phyloP scores from a whole-genome alignment of 1,284 basidiomycete species.

The Termitomyces sp. region DNA sequence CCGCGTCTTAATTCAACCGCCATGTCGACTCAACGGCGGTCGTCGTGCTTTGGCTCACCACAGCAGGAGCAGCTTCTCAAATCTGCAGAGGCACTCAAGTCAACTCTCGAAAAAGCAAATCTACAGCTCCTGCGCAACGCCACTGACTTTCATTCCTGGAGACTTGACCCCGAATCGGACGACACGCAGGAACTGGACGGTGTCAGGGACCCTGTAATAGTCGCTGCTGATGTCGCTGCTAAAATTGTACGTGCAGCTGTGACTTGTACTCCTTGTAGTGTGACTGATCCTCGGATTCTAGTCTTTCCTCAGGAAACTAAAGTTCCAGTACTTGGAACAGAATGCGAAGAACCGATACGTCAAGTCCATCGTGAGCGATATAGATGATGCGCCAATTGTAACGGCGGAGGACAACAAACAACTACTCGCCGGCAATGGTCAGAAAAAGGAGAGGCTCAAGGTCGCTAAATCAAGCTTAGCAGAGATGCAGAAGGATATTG shows the following conservation, averaged over 20 bases:
- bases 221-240: slow-evolving; percentile 41
- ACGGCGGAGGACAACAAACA: slow-evolving; percentile 71
- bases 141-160: slow-evolving; percentile 30
- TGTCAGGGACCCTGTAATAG: slow-evolving; percentile 39
- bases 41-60: slow-evolving; percentile 6
- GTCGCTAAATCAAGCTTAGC: slow-evolving; percentile 56
- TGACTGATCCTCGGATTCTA: slow-evolving; percentile 22
- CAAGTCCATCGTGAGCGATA: slow-evolving; percentile 77
- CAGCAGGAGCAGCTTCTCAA: slow-evolving; percentile 10
- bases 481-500: slow-evolving; percentile 57
- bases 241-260: slow-evolving; percentile 35
- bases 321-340: slow-evolving; percentile 83
- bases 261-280: background rate
- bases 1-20: slow-evolving; percentile 4
- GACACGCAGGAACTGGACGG: slow-evolving; percentile 29
- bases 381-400: slow-evolving; percentile 72
- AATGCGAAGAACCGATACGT: slow-evolving; percentile 85
- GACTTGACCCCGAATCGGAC: slow-evolving; percentile 28
- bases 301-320: slow-evolving; percentile 78
- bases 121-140: slow-evolving; percentile 32
- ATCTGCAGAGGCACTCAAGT: slow-evolving; percentile 5
- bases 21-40: slow-evolving; percentile 4
- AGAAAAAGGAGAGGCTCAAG: slow-evolving; percentile 67
- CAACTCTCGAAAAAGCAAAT: slow-evolving; percentile 26
- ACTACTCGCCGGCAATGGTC: slow-evolving; percentile 53